Conservation (phyloP, 164 flowering plant species). For the Vitis rupestris region DNA sequence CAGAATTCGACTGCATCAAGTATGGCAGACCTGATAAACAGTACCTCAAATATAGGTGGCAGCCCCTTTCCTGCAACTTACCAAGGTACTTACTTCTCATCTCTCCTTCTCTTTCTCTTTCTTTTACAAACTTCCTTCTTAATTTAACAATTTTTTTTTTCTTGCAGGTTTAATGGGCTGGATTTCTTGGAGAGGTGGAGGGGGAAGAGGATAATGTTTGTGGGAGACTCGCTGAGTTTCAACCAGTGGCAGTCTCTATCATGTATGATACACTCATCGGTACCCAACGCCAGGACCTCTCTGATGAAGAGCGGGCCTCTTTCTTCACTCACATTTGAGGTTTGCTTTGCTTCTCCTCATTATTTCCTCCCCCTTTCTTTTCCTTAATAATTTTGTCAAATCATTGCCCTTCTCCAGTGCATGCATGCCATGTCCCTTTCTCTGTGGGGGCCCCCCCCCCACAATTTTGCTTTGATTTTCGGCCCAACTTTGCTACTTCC, state of each 20-base stretch:
- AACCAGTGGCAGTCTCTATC: conserved; percentile 69
- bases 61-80: conserved; percentile 61
- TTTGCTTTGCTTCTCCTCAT: conserved; percentile 9
- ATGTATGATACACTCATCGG: conserved; percentile 60
- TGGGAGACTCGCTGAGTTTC: conserved; percentile 77
- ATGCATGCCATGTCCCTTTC: conserved; percentile 16
- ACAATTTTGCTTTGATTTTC: no score
- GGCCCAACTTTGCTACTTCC: neutral
- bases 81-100: conserved; percentile 45
- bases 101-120: neutral
- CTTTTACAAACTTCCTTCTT: neutral
- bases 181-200: conserved; percentile 54
- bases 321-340: conserved; percentile 50
- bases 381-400: neutral
- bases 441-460: neutral
- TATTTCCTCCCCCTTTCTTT: neutral
- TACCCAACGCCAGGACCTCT: conserved; percentile 41
- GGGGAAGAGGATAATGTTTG: conserved; percentile 89
- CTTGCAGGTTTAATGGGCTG: conserved; percentile 67
- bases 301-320: conserved; percentile 24
- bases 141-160: neutral
- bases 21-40: conserved; percentile 67
- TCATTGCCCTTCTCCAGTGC: neutral
- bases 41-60: conserved; percentile 82
- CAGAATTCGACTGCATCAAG: conserved; percentile 70